Conservation (phyloP, 2,329 filamentous ascomycete genomes). For the Scytalidium sp. region DNA sequence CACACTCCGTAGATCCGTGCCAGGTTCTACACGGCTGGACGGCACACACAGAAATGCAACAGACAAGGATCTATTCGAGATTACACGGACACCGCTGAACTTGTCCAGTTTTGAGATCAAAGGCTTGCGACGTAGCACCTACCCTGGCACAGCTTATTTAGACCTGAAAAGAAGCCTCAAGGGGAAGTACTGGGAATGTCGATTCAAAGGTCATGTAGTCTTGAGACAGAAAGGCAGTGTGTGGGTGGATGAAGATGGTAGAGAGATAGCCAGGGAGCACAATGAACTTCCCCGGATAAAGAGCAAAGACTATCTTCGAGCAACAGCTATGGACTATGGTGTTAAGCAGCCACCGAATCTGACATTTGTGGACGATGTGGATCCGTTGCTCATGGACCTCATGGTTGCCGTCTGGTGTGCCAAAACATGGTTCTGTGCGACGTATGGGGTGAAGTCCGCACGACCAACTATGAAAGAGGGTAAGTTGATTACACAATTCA, state of each 20-base stretch:
- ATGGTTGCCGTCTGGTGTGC: conserved; percentile 14
- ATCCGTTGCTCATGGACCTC: conserved; percentile 5
- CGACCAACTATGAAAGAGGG: not conserved
- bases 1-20: conserved; percentile 8
- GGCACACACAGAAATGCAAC: conserved; percentile 1
- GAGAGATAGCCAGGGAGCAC: conserved; percentile 5
- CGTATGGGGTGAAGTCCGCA: conserved; percentile 4
- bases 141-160: conserved; percentile 5
- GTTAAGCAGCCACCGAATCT: conserved; percentile 1
- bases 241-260: conserved; percentile 9
- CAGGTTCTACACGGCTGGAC: not conserved
- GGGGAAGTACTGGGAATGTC: conserved; percentile 11
- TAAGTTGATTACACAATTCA: not conserved
- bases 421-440: conserved; percentile 8
- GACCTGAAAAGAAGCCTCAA: conserved; percentile 3
- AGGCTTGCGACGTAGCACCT: conserved; percentile 9
- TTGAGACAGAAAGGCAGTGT: conserved; percentile 4
- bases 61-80: conserved; percentile 12
- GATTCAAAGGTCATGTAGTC: conserved; percentile 6
- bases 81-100: conserved; percentile 5
- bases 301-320: conserved; percentile 2
- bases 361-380: conserved; percentile 6
- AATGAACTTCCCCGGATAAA: conserved; percentile 4
- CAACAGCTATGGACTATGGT: not conserved
- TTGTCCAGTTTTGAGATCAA: conserved; percentile 4